phyloP scores from a whole-genome alignment of 2,329 filamentous ascomycete genomes.

The Pyricularia sp. region DNA sequence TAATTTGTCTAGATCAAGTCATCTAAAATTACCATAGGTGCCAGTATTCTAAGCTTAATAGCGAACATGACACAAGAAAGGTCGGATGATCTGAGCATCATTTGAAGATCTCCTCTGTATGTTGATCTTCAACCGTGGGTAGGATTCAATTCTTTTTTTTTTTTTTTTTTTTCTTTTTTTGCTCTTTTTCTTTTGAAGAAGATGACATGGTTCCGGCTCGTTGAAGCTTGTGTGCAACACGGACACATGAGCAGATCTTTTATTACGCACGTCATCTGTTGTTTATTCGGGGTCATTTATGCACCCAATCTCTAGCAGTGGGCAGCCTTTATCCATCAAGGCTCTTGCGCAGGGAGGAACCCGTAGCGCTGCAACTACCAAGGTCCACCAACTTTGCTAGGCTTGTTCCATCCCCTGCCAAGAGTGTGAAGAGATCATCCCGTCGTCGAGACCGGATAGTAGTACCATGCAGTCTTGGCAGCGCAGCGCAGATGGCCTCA shows the following conservation, averaged over 20 bases:
- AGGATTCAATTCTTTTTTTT: neutral
- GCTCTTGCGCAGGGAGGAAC: neutral
- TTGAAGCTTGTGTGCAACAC: neutral
- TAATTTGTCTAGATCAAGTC: no score
- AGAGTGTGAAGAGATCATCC: neutral
- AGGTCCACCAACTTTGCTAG: neutral
- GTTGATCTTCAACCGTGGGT: neutral
- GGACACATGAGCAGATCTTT: neutral
- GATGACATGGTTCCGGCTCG: neutral
- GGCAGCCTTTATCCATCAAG: neutral
- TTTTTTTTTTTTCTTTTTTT: neutral
- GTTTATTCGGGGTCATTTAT: neutral
- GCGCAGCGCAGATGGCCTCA: no score
- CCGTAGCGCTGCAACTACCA: neutral
- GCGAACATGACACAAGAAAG: neutral
- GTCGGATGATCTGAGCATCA: neutral
- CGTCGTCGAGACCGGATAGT: neutral
- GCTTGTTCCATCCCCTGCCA: neutral
- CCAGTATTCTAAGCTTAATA: neutral
- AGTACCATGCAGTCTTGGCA: neutral
- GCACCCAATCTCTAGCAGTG: no score
- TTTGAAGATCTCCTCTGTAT: neutral
- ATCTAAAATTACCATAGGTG: no score
- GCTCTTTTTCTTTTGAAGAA: neutral
- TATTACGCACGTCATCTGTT: neutral